Evolutionary conservation across 805 yeast genomes (phyloP).

Genomic region (Candida montana): DNA sequence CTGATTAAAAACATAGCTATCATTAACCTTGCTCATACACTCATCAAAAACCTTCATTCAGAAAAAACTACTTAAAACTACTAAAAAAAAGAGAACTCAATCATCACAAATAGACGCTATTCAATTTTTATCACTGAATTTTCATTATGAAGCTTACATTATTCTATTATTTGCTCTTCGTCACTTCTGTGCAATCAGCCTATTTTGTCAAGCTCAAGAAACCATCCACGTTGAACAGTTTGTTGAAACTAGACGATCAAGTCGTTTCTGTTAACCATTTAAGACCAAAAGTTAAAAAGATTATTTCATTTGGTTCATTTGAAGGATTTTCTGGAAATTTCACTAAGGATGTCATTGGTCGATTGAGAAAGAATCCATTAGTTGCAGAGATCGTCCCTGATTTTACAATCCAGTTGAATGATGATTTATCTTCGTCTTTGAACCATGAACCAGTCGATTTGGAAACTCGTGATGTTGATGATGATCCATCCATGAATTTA

Average conservation of each 20-base stretch:
- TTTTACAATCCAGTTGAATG: slow-evolving; percentile 51
- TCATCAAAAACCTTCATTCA: too few species aligned
- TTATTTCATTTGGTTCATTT: slow-evolving; percentile 64
- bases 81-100: too few species aligned
- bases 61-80: too few species aligned
- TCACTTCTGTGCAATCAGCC: slow-evolving; percentile 7
- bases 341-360: slow-evolving; percentile 39
- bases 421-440: slow-evolving; percentile 18
- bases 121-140: too few species aligned
- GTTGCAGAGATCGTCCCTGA: slow-evolving; percentile 71
- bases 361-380: slow-evolving; percentile 51
- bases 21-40: too few species aligned
- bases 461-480: slow-evolving; percentile 1
- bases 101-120: too few species aligned
- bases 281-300: slow-evolving; percentile 40
- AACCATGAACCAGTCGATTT: slow-evolving; percentile 9
- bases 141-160: not conserved
- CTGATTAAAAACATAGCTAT: too few species aligned
- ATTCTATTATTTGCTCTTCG: not conserved
- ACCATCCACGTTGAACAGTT: slow-evolving; percentile 18
- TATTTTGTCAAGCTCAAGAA: slow-evolving; percentile 24
- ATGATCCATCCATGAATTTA: not conserved
- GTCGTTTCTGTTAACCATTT: slow-evolving; percentile 34
- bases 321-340: slow-evolving; percentile 66
- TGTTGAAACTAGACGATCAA: slow-evolving; percentile 19